phyloP scores from a whole-genome alignment of 1,284 basidiomycete genomes.

The Xanthoconium separans region DNA sequence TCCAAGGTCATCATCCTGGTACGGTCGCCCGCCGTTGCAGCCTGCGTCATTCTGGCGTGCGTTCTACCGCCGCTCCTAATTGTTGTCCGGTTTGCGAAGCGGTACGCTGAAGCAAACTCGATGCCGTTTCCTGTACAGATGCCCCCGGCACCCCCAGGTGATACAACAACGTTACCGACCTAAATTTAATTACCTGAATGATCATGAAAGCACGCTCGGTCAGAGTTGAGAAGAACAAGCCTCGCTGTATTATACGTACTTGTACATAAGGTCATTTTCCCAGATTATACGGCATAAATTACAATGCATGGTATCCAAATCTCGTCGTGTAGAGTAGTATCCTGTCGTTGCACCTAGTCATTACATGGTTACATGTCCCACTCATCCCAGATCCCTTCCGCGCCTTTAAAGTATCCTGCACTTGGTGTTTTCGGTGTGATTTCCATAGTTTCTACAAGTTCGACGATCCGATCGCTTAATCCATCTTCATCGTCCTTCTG shows the following conservation, averaged over 20 bases:
- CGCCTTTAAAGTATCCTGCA: slow-evolving; percentile 27
- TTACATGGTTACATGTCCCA: slow-evolving; percentile 57
- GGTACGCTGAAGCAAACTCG: slow-evolving; percentile 1
- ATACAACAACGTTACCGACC: background rate
- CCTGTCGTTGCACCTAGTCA: background rate
- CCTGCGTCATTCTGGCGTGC: slow-evolving; percentile 23
- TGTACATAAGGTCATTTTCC: slow-evolving; percentile 2
- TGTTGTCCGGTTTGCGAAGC: slow-evolving; percentile 6
- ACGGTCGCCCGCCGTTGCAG: slow-evolving; percentile 21
- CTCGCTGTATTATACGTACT: slow-evolving; percentile 3
- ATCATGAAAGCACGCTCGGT: background rate
- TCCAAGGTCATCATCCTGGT: slow-evolving; percentile 18
- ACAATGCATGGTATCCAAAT: slow-evolving; percentile 1
- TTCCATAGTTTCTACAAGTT: slow-evolving; percentile 68
- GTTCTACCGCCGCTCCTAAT: slow-evolving; percentile 19
- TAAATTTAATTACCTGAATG: background rate
- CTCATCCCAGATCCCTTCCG: slow-evolving; percentile 59
- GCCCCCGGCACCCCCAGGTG: background rate
- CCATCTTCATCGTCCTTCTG: slow-evolving; percentile 52
- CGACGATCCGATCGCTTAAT: slow-evolving; percentile 59
- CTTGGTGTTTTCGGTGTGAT: slow-evolving; percentile 38
- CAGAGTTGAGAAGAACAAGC: background rate
- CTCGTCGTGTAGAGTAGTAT: background rate
- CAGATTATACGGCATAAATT: slow-evolving; percentile 16
- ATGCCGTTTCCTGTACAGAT: slow-evolving; percentile 11